Conservation (phyloP, 2,329 filamentous ascomycete species). For the Rutstroemia sp. region DNA sequence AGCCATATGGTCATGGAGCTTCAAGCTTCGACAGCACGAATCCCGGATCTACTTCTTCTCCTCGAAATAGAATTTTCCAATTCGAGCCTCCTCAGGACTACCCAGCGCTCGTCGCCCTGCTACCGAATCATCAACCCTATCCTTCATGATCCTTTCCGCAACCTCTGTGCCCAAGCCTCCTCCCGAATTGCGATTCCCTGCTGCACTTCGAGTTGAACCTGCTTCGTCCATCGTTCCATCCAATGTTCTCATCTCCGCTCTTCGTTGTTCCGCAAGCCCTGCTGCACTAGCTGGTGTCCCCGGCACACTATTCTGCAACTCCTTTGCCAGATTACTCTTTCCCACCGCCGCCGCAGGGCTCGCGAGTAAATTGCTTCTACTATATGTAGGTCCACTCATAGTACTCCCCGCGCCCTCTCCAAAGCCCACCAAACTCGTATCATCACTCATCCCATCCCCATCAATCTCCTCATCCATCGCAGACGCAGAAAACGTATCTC, state of each 20-base stretch:
- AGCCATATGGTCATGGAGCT: too few relatives aligned
- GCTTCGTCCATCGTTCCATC: constrained; percentile 58
- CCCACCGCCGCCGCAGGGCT: constrained; percentile 29
- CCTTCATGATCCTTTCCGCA: constrained; percentile 57
- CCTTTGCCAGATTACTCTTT: constrained; percentile 22
- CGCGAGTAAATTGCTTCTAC: constrained; percentile 35
- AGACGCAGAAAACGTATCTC: constrained; percentile 31
- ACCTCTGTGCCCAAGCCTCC: constrained; percentile 36
- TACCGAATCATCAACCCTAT: constrained; percentile 42
- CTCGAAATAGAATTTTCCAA: constrained; percentile 57
- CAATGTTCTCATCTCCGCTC: constrained; percentile 55
- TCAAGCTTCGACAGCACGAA: too few relatives aligned
- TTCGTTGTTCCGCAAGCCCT: constrained; percentile 38
- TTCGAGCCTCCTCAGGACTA: constrained; percentile 37
- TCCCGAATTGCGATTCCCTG: not conserved
- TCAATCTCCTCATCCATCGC: constrained; percentile 40
- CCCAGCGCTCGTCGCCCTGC: constrained; percentile 33
- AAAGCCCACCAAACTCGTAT: constrained; percentile 83
- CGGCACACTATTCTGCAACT: constrained; percentile 15
- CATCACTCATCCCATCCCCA: constrained; percentile 66
- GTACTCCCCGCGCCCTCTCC: constrained; percentile 86
- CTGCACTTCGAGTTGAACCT: constrained; percentile 45
- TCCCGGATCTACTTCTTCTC: constrained; percentile 31
- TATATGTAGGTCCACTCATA: constrained; percentile 69
- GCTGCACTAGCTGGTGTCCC: constrained; percentile 19